Percentiles rank a stretch among this genome's conserved stretches.
Conservation (phyloP, 371 early-diverging fungal genomes). For the Lichtheimia corymbifera region DNA sequence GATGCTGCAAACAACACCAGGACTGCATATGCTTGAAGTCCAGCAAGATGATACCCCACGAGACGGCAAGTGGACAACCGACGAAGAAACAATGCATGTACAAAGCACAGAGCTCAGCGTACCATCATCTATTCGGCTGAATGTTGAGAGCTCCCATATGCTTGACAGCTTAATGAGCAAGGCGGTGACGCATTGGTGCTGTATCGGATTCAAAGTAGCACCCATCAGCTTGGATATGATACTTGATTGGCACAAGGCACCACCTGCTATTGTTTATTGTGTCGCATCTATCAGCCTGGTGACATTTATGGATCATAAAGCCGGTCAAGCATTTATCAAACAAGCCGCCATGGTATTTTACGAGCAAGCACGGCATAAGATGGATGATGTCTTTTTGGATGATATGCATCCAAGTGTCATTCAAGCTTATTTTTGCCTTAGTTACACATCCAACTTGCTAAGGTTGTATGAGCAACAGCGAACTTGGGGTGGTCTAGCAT, state of each 20-base stretch:
- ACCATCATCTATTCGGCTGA: conserved; percentile 12
- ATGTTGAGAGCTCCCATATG: conserved; percentile 16
- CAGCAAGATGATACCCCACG: background rate
- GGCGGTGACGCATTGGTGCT: conserved; percentile 30
- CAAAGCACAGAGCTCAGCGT: conserved; percentile 9
- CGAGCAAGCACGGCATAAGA: conserved; percentile 27
- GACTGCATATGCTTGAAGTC: no score
- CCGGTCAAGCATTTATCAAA: conserved; percentile 17
- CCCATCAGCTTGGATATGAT: conserved; percentile 23
- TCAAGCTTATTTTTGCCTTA: conserved; percentile 32
- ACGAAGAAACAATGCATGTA: conserved; percentile 9
- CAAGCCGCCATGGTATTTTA: conserved; percentile 31
- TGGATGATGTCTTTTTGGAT: conserved; percentile 32
- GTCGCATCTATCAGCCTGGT: conserved; percentile 30
- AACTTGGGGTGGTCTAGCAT: conserved; percentile 31
- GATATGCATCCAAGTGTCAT: conserved; percentile 21
- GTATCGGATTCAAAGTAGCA: conserved; percentile 34
- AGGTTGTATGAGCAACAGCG: conserved; percentile 31
- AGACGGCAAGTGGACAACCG: conserved; percentile 6
- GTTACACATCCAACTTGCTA: conserved; percentile 33
- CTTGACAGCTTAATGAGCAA: conserved; percentile 23
- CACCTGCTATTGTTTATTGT: conserved; percentile 27
- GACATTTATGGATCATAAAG: conserved; percentile 26
- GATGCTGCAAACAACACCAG: background rate
- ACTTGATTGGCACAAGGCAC: conserved; percentile 22